Base-by-base conservation (phyloP, 2,329 filamentous ascomycete genomes). In the Aspergillus ruber region DNA sequence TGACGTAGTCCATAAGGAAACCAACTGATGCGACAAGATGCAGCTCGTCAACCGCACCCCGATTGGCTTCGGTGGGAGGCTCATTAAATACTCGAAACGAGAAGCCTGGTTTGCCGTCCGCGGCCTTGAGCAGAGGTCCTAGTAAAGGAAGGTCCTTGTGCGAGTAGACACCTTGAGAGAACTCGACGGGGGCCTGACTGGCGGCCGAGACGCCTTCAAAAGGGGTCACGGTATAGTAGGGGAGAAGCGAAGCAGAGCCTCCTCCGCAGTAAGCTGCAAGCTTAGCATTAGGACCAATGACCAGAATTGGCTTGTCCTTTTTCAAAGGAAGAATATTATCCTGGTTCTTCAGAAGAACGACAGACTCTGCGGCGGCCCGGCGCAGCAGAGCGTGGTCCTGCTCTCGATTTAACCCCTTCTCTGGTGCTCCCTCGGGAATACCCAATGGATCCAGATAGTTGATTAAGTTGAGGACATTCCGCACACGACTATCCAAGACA, bases 261-360 rank as follows among this genome's bases (percentile, higher is more conserved):
- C 83, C 84, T 32, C 84, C 84, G 55, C 83, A 73, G 56, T 71
- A 74, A 1, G 69, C 58, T 20, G 71, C 66, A 25, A 69, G 64
- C 43, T 73, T 76, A 9, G 77, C 69, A 48, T 80, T 80, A 10
- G 77, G 76, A 3, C 77, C 79, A 48, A 81, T 79, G 15, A 80
- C 69, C 9, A 77, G 71, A 10, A 77, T 66, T 0, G 73, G 68
- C 48, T 73, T 69, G 20, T 66, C 63, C 42, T 70, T 72, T 35
- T 68, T 65, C 45, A 80, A 61, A 0, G 86, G 86, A 1, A 90
- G 71, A 0, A 84, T 63, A 12, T 71, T 72, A 33, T 77, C 76
- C 10, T 87, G 77, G 54, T 90, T 90, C 69, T 89, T 88, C 43
- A 90, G 70, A 10, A 90, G 73, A 1, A 89, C 85, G 7, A 88